Conservation (phyloP, 305 asterid genomes). For the Solanum chacoense region DNA sequence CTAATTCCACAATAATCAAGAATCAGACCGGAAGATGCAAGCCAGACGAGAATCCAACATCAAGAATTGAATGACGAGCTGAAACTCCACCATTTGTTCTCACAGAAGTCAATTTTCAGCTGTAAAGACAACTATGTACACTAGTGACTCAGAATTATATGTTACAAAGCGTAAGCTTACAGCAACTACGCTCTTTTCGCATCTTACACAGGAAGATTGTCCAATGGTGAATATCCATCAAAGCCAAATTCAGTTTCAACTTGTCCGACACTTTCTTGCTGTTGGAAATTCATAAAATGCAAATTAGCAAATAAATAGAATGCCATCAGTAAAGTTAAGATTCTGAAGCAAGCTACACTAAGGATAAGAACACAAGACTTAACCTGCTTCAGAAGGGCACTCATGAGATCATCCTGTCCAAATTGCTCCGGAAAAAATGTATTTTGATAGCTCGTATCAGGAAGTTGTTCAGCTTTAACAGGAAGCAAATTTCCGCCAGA, state of each 20-base stretch:
- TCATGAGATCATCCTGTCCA: slow-evolving; percentile 73
- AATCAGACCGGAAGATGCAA: not conserved
- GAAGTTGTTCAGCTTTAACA: slow-evolving; percentile 36
- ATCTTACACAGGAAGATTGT: slow-evolving; percentile 49
- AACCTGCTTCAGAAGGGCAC: slow-evolving; percentile 57
- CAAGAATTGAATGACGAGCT: not conserved
- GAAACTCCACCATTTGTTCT: not conserved
- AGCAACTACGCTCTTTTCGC: not conserved
- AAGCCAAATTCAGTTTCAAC: slow-evolving; percentile 51
- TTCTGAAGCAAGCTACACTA: not conserved
- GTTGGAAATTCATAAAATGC: slow-evolving; percentile 7
- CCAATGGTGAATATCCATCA: slow-evolving; percentile 40
- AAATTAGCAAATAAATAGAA: not conserved
- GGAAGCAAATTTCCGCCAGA: slow-evolving; percentile 25
- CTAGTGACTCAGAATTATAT: slow-evolving; percentile 8
- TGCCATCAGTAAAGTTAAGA: not conserved
- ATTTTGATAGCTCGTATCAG: slow-evolving; percentile 28
- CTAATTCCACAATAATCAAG: not conserved
- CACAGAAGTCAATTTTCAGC: slow-evolving; percentile 12
- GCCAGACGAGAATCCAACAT: not conserved
- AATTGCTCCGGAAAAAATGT: slow-evolving; percentile 26
- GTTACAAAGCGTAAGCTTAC: not conserved
- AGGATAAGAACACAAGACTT: not conserved
- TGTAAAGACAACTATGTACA: slow-evolving; percentile 35
- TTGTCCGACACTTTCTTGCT: slow-evolving; percentile 44